Conservation (phyloP, 257 asterid genomes). For the Solanum sparsipilum region DNA sequence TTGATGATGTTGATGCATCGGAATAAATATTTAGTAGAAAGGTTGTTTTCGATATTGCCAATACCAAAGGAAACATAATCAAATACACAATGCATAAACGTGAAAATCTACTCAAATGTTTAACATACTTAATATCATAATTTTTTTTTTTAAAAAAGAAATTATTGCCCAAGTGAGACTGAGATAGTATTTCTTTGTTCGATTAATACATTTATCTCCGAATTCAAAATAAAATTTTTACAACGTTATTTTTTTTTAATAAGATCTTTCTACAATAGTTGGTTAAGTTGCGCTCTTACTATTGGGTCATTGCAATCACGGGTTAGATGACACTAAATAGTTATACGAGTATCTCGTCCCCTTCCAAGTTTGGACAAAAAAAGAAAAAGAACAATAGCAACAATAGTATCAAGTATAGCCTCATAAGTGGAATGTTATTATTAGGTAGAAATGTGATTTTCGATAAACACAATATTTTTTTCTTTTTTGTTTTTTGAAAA, state of each 20-base stretch:
- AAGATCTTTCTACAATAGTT: not conserved
- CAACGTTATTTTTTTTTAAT: fast-evolving
- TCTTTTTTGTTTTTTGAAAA: too few species aligned
- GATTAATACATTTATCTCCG: not conserved
- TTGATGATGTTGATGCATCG: not conserved
- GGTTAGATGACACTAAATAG: not conserved
- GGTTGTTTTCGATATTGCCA: too few species aligned
- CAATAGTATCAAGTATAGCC: not conserved
- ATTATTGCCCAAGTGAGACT: not conserved
- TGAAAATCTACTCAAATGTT: not conserved
- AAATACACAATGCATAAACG: not conserved
- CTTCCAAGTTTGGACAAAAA: not conserved
- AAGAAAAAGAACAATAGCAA: not conserved
- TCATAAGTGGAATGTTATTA: not conserved
- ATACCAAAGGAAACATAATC: not conserved
- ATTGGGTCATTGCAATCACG: not conserved
- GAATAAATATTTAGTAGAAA: not conserved
- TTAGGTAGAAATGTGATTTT: not conserved
- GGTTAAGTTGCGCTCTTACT: not conserved
- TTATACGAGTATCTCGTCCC: too few species aligned
- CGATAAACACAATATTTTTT: too few species aligned
- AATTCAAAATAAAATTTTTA: not conserved
- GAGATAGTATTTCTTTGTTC: not conserved
- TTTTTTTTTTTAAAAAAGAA: fast-evolving
- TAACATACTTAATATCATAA: not conserved